Conservation (phyloP, 345 rosid genomes). For the Eucalyptus guilfoylei region DNA sequence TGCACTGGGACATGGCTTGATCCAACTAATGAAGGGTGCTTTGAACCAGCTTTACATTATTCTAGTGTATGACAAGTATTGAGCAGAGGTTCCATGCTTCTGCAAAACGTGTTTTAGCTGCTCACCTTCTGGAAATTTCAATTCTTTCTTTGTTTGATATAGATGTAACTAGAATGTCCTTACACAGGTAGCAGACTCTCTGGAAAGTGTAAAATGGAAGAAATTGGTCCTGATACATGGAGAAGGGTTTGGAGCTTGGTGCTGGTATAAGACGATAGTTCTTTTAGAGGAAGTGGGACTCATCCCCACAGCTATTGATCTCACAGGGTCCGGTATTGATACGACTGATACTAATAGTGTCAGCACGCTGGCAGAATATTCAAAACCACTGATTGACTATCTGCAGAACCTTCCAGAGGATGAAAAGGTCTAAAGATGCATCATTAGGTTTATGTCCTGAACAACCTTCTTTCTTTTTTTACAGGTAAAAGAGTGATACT, state of each 20-base stretch:
- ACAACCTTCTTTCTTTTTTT: background rate
- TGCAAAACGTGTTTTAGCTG: background rate
- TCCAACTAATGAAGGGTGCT: background rate
- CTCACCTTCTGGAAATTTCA: background rate
- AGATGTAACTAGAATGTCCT: background rate
- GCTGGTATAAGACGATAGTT: constrained; percentile 92
- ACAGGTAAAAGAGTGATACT: background rate
- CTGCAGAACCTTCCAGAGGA: constrained; percentile 65
- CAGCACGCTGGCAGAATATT: constrained; percentile 63
- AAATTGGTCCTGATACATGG: constrained; percentile 72
- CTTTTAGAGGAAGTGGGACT: constrained; percentile 79
- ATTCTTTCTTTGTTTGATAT: background rate
- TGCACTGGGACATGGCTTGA: background rate
- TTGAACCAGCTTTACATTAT: background rate
- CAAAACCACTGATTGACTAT: constrained; percentile 61
- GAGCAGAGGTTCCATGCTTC: background rate
- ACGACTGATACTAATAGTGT: constrained; percentile 56
- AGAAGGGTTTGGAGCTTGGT: constrained; percentile 99
- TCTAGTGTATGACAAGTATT: background rate
- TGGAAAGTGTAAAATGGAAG: constrained; percentile 50
- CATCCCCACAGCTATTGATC: constrained; percentile 63
- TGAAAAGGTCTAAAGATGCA: constrained; percentile 49
- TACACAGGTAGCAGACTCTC: constrained; percentile 49
- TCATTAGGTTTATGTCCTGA: background rate
- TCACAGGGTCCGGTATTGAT: constrained; percentile 80